phyloP scores from a whole-genome alignment of 768 basidiomycete genomes.

The Polyporus arcularius region DNA sequence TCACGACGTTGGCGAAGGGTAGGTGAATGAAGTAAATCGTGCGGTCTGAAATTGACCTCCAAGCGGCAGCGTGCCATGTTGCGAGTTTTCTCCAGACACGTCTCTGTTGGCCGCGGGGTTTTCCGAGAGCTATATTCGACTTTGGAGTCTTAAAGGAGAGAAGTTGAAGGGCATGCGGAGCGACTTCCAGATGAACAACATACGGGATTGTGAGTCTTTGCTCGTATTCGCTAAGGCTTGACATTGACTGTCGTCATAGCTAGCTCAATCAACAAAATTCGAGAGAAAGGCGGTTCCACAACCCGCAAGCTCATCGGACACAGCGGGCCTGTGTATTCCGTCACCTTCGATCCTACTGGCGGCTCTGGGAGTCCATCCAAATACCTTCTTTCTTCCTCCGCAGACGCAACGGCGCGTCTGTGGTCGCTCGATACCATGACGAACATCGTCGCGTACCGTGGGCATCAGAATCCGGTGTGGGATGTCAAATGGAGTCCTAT shows the following conservation, averaged over 20 bases:
- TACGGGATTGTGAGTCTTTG: slow-evolving; percentile 64
- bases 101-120: slow-evolving; percentile 95
- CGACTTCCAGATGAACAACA: slow-evolving; percentile 66
- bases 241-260: slow-evolving; percentile 39
- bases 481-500: slow-evolving; percentile 99
- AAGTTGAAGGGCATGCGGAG: slow-evolving; percentile 76
- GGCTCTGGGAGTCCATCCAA: slow-evolving; percentile 86
- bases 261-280: slow-evolving; percentile 59
- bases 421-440: slow-evolving; percentile 97
- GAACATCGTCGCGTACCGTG: slow-evolving; percentile 91
- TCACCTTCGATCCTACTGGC: slow-evolving; percentile 88
- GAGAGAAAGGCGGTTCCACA: slow-evolving; percentile 78
- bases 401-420: slow-evolving; percentile 86
- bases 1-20: slow-evolving; percentile 96
- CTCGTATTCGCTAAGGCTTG: not conserved
- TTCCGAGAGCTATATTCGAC: slow-evolving; percentile 89
- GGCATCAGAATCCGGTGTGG: slow-evolving; percentile 98
- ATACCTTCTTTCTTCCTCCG: slow-evolving; percentile 88
- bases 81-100: slow-evolving; percentile 87
- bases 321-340: slow-evolving; percentile 93
- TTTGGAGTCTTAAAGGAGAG: slow-evolving; percentile 96
- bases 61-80: slow-evolving; percentile 71
- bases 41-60: not conserved
- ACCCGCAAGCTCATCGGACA: slow-evolving; percentile 97
- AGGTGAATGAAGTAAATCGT: slow-evolving; percentile 28